Evolutionary conservation across 345 rosid genomes (phyloP).

Genomic region (Corchorus capsularis): DNA sequence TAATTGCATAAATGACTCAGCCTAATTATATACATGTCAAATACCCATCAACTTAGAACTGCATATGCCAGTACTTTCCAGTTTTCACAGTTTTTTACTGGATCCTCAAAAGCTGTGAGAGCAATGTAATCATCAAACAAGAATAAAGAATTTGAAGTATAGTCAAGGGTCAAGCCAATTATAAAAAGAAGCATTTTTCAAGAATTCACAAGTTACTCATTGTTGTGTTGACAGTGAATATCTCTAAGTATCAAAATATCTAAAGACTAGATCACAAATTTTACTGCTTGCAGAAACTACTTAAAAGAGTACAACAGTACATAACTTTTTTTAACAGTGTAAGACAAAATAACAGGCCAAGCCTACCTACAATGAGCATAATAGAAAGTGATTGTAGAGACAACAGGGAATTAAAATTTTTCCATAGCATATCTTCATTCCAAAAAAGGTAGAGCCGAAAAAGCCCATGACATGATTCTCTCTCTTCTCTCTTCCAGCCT

Average conservation of each 20-base stretch:
- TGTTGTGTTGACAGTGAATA: background rate
- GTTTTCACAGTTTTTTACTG: background rate
- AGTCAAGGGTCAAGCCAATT: background rate
- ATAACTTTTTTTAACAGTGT: background rate
- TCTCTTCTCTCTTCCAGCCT: conserved; percentile 10
- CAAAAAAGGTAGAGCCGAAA: conserved; percentile 6
- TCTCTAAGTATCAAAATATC: conserved; percentile 12
- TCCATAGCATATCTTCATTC: conserved; percentile 13
- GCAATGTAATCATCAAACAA: background rate
- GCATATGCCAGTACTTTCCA: background rate
- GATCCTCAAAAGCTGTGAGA: background rate
- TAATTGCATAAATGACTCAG: too few relatives aligned
- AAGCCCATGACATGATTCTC: conserved; percentile 1
- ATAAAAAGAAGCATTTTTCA: background rate
- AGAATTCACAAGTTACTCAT: background rate
- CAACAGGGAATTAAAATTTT: conserved; percentile 16
- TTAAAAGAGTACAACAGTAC: background rate
- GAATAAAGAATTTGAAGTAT: background rate
- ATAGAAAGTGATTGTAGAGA: conserved; percentile 16
- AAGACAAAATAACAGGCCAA: conserved; percentile 18
- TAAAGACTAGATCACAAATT: conserved; percentile 10
- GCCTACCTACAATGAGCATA: conserved; percentile 27
- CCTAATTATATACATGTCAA: background rate
- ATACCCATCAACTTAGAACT: background rate
- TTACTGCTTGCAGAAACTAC: conserved; percentile 9